phyloP scores from a whole-genome alignment of 805 yeast genomes.

The Hanseniaspora mollemarum region DNA sequence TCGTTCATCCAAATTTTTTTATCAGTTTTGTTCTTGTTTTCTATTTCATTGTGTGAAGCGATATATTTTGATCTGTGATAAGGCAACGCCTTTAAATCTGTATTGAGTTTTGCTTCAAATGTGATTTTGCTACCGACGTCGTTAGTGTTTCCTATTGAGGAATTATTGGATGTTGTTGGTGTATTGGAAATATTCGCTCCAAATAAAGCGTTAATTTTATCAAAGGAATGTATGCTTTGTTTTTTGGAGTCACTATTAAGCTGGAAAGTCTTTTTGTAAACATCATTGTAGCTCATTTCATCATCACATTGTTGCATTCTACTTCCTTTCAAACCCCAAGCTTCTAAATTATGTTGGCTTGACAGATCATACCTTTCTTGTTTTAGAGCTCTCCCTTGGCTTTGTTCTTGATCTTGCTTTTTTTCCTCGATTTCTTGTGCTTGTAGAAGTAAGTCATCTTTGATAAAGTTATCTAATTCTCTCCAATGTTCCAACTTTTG shows the following conservation, averaged over 20 bases:
- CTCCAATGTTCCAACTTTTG: conserved; percentile 13
- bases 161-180: not conserved
- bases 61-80: conserved; percentile 9
- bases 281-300: not conserved
- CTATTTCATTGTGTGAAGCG: not conserved
- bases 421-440: not conserved
- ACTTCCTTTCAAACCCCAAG: too few relatives aligned
- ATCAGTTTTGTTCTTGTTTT: conserved; percentile 4
- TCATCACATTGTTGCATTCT: too few relatives aligned
- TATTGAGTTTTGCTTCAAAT: conserved; percentile 1
- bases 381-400: too few relatives aligned
- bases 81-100: conserved; percentile 4
- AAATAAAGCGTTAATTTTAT: conserved; percentile 6
- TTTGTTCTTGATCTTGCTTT: not conserved
- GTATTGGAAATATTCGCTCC: not conserved
- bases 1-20: conserved; percentile 7
- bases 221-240: not conserved
- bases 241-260: not conserved
- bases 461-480: not conserved
- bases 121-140: not conserved
- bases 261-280: not conserved
- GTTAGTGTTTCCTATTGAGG: too few relatives aligned
- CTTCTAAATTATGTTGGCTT: too few relatives aligned
- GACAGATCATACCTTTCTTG: too few relatives aligned
- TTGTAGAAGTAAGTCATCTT: conserved; percentile 2